phyloP scores from a whole-genome alignment of 345 rosid genomes.

The Moricandia moricandioides region DNA sequence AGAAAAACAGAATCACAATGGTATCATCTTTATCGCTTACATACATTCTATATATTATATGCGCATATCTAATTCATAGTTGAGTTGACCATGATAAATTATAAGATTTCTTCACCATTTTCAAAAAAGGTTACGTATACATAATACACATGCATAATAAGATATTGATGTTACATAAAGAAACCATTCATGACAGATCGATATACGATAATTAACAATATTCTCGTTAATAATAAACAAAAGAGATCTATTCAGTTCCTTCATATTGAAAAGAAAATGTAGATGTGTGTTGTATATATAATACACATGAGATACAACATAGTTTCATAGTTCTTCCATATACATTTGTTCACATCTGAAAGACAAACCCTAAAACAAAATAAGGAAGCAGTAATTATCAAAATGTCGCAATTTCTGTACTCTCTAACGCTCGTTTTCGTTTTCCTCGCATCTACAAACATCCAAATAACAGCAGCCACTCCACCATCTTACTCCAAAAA shows the following conservation, averaged over 20 bases:
- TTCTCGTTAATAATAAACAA: not conserved
- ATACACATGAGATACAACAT: not conserved
- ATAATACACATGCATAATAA: not conserved
- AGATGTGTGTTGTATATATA: constrained; percentile 8
- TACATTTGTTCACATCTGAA: not conserved
- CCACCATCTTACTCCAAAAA: constrained; percentile 28
- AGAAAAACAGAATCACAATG: not conserved
- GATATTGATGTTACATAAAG: not conserved
- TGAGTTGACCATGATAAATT: constrained; percentile 14
- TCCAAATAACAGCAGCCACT: constrained; percentile 24
- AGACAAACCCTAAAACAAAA: not conserved
- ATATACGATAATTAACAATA: not conserved
- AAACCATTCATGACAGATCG: not conserved
- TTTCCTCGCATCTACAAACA: constrained; percentile 3
- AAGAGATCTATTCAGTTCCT: constrained; percentile 4
- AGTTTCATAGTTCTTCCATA: not conserved
- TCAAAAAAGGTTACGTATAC: not conserved
- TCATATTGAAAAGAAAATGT: not conserved
- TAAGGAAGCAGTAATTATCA: constrained; percentile 5
- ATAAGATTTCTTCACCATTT: constrained; percentile 6
- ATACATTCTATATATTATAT: not conserved
- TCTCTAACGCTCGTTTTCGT: constrained; percentile 27
- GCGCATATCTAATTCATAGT: not conserved
- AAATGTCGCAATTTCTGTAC: constrained; percentile 17
- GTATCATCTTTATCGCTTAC: not conserved